Conservation (phyloP, 768 basidiomycete species). For the Phlebiopsis flavidoalba region DNA sequence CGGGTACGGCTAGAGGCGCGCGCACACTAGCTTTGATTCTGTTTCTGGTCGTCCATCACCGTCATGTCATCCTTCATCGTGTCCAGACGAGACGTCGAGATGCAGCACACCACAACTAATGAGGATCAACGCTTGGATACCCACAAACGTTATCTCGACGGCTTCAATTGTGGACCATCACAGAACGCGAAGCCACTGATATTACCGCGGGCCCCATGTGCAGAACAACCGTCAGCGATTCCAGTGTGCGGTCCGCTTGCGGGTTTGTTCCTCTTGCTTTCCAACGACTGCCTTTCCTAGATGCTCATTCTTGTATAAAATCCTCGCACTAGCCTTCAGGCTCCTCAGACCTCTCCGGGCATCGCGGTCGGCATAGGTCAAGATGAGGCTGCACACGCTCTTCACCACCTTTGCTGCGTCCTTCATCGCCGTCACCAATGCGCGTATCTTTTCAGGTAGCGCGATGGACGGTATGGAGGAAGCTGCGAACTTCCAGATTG, state of each 20-base stretch:
- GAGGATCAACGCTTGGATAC: background rate
- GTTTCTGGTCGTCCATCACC: background rate
- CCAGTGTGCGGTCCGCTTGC: background rate
- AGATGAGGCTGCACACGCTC: slow-evolving; percentile 1
- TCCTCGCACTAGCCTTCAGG: background rate
- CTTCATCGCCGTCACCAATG: slow-evolving; percentile 7
- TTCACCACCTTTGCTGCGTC: background rate
- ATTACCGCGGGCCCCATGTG: background rate
- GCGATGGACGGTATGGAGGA: slow-evolving; percentile 23
- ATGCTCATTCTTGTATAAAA: background rate
- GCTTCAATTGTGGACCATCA: background rate
- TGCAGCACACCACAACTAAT: background rate
- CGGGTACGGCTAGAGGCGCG: background rate
- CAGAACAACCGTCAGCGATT: background rate
- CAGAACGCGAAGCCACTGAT: background rate
- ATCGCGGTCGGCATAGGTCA: background rate
- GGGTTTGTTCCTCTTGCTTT: background rate
- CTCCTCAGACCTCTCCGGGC: background rate
- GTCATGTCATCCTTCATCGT: background rate
- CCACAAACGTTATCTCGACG: background rate
- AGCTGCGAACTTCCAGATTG: slow-evolving; percentile 22
- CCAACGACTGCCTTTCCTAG: background rate
- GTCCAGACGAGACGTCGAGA: background rate
- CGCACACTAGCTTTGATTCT: too few species aligned
- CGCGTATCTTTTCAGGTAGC: slow-evolving; percentile 15